Conservation (phyloP, 2,329 filamentous ascomycete species). For the Ophiocordyceps camponoti-saundersi region DNA sequence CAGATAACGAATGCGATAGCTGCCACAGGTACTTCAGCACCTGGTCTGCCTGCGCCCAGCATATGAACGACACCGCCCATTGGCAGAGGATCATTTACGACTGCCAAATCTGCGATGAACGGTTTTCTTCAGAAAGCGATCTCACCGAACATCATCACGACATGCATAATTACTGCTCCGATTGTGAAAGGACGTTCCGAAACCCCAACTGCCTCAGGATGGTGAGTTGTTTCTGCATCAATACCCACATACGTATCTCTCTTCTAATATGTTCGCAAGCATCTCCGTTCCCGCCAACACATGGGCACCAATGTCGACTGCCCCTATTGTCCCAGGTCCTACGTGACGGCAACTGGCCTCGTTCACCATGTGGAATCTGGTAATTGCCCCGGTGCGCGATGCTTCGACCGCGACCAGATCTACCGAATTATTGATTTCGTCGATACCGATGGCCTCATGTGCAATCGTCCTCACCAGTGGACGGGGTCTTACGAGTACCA, state of each 20-base stretch:
- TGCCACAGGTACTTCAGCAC: conserved; percentile 10
- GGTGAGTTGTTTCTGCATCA: conserved; percentile 7
- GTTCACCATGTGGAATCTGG: conserved; percentile 36
- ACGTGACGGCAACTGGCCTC: conserved; percentile 33
- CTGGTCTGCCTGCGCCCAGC: conserved; percentile 7
- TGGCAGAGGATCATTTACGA: conserved; percentile 6
- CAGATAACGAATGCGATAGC: conserved; percentile 12
- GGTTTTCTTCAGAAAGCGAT: conserved; percentile 4
- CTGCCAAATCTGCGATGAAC: conserved; percentile 12
- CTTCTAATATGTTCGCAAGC: conserved; percentile 19
- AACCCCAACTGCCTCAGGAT: conserved; percentile 13
- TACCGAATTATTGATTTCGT: conserved; percentile 23
- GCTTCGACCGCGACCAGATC: conserved; percentile 28
- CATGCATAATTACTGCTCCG: conserved; percentile 14
- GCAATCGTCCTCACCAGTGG: conserved; percentile 31
- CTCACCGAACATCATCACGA: conserved; percentile 11
- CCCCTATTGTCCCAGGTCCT: conserved; percentile 32
- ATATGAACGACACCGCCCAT: conserved; percentile 14
- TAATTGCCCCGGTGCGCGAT: conserved; percentile 25
- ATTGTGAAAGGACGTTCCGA: conserved; percentile 15
- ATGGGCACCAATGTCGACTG: conserved; percentile 26
- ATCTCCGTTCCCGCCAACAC: conserved; percentile 35
- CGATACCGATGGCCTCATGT: conserved; percentile 29
- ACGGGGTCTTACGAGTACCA: conserved; percentile 13
- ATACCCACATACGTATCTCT: no score